These are phyloP conservation scores for Sporothrix brunneoviolacea DNA, from an alignment of 2,329 filamentous ascomycete genomes.

Conservation along the genomic window DNA sequence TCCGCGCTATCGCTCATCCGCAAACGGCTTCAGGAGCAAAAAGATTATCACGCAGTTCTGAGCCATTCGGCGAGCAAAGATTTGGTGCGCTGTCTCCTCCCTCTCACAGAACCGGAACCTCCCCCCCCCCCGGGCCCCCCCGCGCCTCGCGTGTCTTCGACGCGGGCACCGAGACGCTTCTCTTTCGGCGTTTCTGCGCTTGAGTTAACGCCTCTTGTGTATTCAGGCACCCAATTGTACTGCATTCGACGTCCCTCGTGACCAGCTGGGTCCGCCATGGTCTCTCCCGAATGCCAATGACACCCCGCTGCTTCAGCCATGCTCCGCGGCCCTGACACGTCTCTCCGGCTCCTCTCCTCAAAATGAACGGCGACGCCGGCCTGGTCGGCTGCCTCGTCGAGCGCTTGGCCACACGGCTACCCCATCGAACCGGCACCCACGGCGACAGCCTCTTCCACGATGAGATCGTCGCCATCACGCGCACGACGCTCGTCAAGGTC, in stretches of 20 bases:
- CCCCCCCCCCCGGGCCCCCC: too few relatives aligned
- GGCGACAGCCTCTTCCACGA: conserved; percentile 52
- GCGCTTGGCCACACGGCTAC: conserved; percentile 56
- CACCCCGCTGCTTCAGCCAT: neutral
- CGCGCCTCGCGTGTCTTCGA: too few relatives aligned
- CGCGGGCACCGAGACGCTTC: too few relatives aligned
- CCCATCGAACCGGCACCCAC: conserved; percentile 54
- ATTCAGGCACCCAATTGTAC: neutral
- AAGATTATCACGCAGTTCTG: too few relatives aligned
- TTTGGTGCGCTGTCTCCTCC: too few relatives aligned
- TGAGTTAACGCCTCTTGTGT: too few relatives aligned
- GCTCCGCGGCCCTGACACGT: neutral
- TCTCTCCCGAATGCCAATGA: neutral
- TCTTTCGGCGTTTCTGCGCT: too few relatives aligned
- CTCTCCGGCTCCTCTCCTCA: conserved; percentile 16
- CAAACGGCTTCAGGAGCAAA: too few relatives aligned
- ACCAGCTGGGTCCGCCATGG: conserved; percentile 8
- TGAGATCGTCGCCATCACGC: conserved; percentile 54
- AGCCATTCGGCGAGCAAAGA: too few relatives aligned
- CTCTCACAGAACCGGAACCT: too few relatives aligned
- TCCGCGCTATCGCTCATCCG: too few relatives aligned
- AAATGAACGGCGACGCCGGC: conserved; percentile 54
- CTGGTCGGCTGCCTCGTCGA: conserved; percentile 57
- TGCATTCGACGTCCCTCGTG: too few relatives aligned
- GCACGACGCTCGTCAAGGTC: conserved; percentile 54